Evolutionary conservation across 768 basidiomycete genomes (phyloP).

Genomic region (Trichaptum fuscoviolaceum): DNA sequence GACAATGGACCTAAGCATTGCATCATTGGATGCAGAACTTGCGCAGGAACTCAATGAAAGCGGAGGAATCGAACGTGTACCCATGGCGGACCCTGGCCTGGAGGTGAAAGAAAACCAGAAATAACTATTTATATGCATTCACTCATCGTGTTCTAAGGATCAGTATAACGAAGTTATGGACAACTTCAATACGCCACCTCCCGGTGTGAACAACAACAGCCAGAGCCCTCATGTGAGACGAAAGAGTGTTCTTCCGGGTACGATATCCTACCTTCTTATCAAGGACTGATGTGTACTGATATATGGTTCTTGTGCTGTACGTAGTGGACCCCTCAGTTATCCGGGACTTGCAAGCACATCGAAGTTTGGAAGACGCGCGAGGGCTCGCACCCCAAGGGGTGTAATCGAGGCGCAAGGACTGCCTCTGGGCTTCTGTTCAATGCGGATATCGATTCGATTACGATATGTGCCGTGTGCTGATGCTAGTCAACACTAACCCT

Average conservation of each 20-base stretch:
- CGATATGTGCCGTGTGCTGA: not conserved
- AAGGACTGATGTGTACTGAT: not conserved
- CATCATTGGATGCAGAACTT: slow-evolving; percentile 66
- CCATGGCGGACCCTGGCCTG: slow-evolving; percentile 87
- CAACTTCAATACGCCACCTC: slow-evolving; percentile 39
- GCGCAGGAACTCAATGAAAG: slow-evolving; percentile 70
- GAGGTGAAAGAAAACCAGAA: slow-evolving; percentile 42
- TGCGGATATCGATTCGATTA: not conserved
- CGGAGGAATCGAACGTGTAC: slow-evolving; percentile 75
- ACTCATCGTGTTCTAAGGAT: slow-evolving; percentile 4
- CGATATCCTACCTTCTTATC: slow-evolving; percentile 21
- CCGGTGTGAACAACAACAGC: slow-evolving; percentile 57
- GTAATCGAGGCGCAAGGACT: not conserved
- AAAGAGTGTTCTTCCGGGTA: slow-evolving; percentile 92
- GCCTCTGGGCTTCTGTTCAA: not conserved
- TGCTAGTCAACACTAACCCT: not conserved
- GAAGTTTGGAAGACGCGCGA: slow-evolving; percentile 64
- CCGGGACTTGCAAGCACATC: slow-evolving; percentile 81
- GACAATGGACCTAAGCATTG: slow-evolving; percentile 83
- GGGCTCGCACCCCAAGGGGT: slow-evolving; percentile 19
- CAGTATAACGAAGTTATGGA: slow-evolving; percentile 10
- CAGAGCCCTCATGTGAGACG: slow-evolving; percentile 81
- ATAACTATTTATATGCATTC: slow-evolving; percentile 27
- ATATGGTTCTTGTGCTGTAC: slow-evolving; percentile 17
- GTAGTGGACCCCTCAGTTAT: slow-evolving; percentile 85